Evolutionary conservation across 139 green algal species (phyloP).

Genomic region (Haematococcus lacustris): DNA sequence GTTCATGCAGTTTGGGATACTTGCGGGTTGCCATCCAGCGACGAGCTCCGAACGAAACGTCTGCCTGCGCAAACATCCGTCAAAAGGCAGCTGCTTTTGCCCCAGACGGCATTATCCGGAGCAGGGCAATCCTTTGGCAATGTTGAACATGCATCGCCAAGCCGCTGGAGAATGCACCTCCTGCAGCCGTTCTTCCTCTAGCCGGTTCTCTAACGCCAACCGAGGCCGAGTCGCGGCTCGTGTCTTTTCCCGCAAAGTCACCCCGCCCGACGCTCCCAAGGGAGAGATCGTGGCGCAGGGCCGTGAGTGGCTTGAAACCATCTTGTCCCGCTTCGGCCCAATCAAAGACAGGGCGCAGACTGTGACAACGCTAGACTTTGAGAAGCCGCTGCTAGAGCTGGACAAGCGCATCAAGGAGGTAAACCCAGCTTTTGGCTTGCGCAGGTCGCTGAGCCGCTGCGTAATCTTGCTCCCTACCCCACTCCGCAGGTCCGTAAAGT

Average conservation of each 20-base stretch:
- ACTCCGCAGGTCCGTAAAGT: constrained; percentile 79
- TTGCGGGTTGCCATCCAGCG: too few species aligned
- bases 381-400: constrained; percentile 93
- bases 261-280: constrained; percentile 23
- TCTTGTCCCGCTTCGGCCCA: constrained; percentile 69
- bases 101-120: too few species aligned
- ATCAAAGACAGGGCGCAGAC: constrained; percentile 62
- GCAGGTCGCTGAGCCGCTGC: too few species aligned
- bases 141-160: constrained; percentile 5
- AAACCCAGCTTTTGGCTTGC: too few species aligned
- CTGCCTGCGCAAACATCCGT: too few species aligned
- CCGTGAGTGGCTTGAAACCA: constrained; percentile 53
- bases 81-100: too few species aligned
- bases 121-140: too few species aligned
- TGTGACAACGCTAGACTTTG: constrained; percentile 78
- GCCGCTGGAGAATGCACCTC: not conserved
- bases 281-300: constrained; percentile 8
- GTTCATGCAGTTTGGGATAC: too few species aligned
- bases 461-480: too few species aligned
- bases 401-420: constrained; percentile 97
- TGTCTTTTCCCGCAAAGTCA: not conserved
- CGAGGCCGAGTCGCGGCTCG: not conserved
- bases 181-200: too few species aligned
- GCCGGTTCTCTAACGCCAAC: too few species aligned
- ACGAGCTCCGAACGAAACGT: too few species aligned